A percentile compares a stretch with the other conserved stretches of the same genome.
Evolutionary conservation across 106 monocot genomes (phyloP).

Genomic region (Phalaenopsis equestris): DNA sequence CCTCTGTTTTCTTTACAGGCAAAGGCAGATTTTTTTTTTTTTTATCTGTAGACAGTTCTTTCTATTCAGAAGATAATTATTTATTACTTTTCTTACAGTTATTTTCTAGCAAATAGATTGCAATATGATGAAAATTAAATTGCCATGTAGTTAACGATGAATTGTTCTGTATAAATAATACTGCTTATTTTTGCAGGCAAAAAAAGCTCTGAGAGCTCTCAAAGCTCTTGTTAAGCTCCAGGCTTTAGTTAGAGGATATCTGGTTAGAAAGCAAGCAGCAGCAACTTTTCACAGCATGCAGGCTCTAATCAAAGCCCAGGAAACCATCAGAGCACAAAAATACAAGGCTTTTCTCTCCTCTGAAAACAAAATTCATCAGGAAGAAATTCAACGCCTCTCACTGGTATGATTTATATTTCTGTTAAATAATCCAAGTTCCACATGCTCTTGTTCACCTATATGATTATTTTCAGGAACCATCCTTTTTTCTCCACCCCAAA

Average conservation of each 20-base stretch:
- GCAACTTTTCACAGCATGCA: conserved; percentile 30
- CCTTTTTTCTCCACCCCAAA: conserved; percentile 23
- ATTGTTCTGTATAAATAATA: no score
- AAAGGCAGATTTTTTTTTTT: no score
- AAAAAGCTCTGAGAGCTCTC: conserved; percentile 49
- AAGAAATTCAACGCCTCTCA: neutral
- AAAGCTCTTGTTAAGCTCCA: conserved; percentile 57
- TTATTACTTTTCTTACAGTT: no score
- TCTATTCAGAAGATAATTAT: no score
- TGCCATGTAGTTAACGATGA: no score
- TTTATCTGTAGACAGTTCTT: no score
- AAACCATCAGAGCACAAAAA: conserved; percentile 22
- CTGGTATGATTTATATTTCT: neutral
- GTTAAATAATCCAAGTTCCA: neutral
- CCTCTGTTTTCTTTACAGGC: no score
- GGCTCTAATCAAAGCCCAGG: conserved; percentile 33
- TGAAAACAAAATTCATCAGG: no score
- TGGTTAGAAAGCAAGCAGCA: conserved; percentile 40
- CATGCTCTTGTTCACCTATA: conserved; percentile 2
- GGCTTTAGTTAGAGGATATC: conserved; percentile 41
- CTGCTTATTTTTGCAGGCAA: conserved; percentile 23
- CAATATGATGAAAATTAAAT: no score
- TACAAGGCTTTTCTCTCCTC: conserved; percentile 9
- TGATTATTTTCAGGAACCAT: conserved; percentile 19
- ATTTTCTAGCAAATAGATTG: no score